Evolutionary conservation across 495 filamentous ascomycete species (phyloP), one percentile per base, ranked within the genome.

Genomic region (Clavariopsis aquatica): DNA sequence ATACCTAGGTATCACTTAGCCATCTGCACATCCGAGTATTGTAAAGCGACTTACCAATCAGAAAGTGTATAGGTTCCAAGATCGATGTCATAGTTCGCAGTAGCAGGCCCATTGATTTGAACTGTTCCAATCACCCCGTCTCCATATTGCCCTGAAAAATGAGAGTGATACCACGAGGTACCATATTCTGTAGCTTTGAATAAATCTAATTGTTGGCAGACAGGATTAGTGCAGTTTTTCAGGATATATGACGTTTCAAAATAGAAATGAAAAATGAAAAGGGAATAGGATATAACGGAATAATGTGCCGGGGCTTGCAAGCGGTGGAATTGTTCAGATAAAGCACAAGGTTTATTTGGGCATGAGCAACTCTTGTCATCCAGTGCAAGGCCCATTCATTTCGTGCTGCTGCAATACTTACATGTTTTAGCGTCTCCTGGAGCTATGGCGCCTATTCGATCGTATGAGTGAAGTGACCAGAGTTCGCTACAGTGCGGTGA

Each of bases 61-160:
- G 31, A 53, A 20, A 77, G 23, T 3, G 63, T 55, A 41, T 71
- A 67, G 1, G 74, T 47, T 13, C 74, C 74, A 36, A 76, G 64
- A 54, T 76, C 75, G 43, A 72, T 66, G 45, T 77, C 75, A 60
- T 75, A 77, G 49, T 76, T 75, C 10, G 75, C 71, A n/a, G 69
- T 68, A 2, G 74, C 69, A 34, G 75, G 75, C 0, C 75, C 75
- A 49, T 77, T 66, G 60, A 77, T 74, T n/a, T 74, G 43, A 34
- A 77, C 68, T 4, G 71, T 41, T 17, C 75, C 75, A 27, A 73
- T 36, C 12, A 76, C 69, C 36, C 75, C 75, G 38, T 77, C 74
- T 43, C 74, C 74, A 43, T 77, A 77, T 49, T 77, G 75, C 20
- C 61, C 57, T n/a, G 56, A 62, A 54, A 67, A 70, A 52, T 77